phyloP scores from a whole-genome alignment of 1,139 yeast genomes.

The Saccharomyces pastorianus region DNA sequence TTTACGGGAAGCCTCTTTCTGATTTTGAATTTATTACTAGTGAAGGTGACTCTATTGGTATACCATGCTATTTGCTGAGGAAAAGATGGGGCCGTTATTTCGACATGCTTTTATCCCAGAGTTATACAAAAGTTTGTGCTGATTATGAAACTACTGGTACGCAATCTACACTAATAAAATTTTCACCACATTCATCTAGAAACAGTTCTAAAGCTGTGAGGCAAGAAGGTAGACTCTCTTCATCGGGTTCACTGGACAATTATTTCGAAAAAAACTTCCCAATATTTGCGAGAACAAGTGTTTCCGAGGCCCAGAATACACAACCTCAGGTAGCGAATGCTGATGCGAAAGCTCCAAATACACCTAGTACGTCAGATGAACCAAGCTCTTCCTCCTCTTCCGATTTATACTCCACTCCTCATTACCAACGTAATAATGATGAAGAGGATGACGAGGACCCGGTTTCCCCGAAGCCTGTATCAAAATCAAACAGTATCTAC shows the following conservation, averaged over 20 bases:
- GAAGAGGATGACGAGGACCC: conserved; percentile 2
- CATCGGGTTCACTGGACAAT: conserved; percentile 32
- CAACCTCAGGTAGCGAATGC: neutral
- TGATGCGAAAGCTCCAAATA: neutral
- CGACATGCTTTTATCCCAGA: conserved; percentile 50
- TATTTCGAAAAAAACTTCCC: conserved; percentile 8
- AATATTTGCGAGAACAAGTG: neutral
- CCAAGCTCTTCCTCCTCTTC: neutral
- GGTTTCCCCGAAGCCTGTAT: conserved; percentile 1
- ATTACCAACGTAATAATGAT: neutral
- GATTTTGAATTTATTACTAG: conserved; percentile 64
- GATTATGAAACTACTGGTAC: conserved; percentile 14
- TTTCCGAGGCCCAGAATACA: neutral
- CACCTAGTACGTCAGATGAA: neutral
- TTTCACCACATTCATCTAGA: conserved; percentile 13
- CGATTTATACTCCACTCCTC: neutral
- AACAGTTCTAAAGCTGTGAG: conserved; percentile 5
- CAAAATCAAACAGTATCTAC: conserved; percentile 2
- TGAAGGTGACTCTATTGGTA: conserved; percentile 58
- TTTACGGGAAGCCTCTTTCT: conserved; percentile 54
- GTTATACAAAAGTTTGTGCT: conserved; percentile 41
- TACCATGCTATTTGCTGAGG: conserved; percentile 50
- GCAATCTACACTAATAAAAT: conserved; percentile 11
- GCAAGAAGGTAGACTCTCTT: conserved; percentile 10
- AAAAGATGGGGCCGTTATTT: conserved; percentile 73